phyloP scores from a whole-genome alignment of 2,329 filamentous ascomycete species.

The Fusarium sambucinum region DNA sequence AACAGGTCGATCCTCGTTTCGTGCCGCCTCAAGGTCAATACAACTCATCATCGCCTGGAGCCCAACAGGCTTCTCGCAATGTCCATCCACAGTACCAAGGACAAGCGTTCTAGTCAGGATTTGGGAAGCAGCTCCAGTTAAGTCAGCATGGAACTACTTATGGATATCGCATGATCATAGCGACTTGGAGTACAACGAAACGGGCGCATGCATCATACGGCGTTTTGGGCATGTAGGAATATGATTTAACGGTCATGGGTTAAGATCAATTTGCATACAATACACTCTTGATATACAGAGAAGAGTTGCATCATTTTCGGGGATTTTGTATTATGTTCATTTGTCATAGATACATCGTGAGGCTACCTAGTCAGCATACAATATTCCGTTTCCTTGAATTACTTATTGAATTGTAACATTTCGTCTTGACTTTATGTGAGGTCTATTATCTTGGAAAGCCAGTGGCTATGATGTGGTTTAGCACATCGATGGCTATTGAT shows the following conservation, averaged over 20 bases:
- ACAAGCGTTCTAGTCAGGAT: conserved; percentile 51
- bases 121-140: background rate
- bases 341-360: conserved; percentile 23
- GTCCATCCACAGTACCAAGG: conserved; percentile 53
- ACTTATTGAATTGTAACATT: background rate
- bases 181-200: conserved; percentile 31
- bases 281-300: conserved; percentile 27
- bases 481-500: background rate
- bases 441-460: background rate
- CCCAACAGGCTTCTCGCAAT: conserved; percentile 38
- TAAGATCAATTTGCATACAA: conserved; percentile 33
- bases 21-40: conserved; percentile 52
- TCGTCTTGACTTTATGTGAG: background rate
- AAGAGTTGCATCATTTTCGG: conserved; percentile 26
- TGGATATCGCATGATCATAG: conserved; percentile 20
- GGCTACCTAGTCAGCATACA: conserved; percentile 8
- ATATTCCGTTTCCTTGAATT: background rate
- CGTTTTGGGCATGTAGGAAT: conserved; percentile 33
- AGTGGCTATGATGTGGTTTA: background rate
- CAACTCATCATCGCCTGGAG: conserved; percentile 33
- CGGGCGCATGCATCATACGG: conserved; percentile 34
- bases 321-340: conserved; percentile 2
- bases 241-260: conserved; percentile 27
- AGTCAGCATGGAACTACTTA: conserved; percentile 1
- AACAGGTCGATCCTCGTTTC: conserved; percentile 46